These are phyloP conservation scores for Kappamyces sp. DNA, from an alignment of 192 early-diverging fungal genomes.

Conservation along the genomic window DNA sequence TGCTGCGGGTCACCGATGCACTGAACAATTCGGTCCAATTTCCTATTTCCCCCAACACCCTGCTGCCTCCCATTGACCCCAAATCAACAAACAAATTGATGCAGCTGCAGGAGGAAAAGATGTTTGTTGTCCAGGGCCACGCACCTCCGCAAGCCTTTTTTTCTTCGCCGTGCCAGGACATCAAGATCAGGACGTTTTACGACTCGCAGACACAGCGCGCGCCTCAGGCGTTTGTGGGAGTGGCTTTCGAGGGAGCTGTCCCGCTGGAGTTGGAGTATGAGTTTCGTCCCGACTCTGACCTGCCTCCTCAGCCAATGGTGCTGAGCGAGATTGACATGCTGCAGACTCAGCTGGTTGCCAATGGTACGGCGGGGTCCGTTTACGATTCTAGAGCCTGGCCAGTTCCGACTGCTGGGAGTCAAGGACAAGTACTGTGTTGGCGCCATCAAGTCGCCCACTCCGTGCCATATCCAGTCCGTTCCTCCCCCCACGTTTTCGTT, in stretches of 20 bases:
- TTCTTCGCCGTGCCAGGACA: constrained; percentile 24
- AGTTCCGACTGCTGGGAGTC: constrained; percentile 31
- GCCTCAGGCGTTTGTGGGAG: constrained; percentile 21
- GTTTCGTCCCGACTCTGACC: not conserved
- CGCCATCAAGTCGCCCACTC: constrained; percentile 17
- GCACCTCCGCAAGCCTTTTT: constrained; percentile 18
- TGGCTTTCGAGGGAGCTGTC: constrained; percentile 44
- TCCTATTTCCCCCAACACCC: not conserved
- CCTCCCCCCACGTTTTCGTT: constrained; percentile 34
- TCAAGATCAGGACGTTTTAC: constrained; percentile 21
- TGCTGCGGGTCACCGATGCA: constrained; percentile 31
- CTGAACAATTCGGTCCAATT: constrained; percentile 36
- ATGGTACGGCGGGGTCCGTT: no score
- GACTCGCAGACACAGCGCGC: not conserved
- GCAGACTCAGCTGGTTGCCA: no score
- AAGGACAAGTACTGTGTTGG: constrained; percentile 37
- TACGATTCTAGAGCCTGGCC: constrained; percentile 17
- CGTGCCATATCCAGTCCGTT: constrained; percentile 27
- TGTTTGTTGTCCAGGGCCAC: constrained; percentile 28
- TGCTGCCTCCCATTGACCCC: no score
- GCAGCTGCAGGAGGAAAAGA: not conserved
- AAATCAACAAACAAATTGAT: no score
- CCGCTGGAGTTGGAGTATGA: constrained; percentile 17
- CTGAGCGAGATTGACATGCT: no score
- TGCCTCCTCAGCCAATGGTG: not conserved